Evolutionary conservation across 306 rosid genomes (phyloP), one percentile per base, ranked within the genome.

Genomic region (Lathyrus tuberosus): DNA sequence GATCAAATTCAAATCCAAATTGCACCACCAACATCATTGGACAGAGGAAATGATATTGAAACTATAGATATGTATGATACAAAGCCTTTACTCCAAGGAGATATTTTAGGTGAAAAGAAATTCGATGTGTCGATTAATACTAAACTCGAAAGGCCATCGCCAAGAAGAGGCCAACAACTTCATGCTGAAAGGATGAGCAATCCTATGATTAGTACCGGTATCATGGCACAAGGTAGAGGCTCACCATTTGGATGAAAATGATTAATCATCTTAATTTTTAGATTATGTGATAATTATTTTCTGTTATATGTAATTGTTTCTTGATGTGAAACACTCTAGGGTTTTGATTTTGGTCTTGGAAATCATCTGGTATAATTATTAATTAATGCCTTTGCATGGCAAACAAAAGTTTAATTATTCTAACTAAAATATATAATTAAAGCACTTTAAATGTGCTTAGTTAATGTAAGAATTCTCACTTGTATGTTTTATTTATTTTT

Each of bases 101-200:
- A 80, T 3, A 28, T 57, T 30, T 14, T 57, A 57, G 40, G 38
- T 64, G 85, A 81, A 0, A 84, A 84, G 78, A 88, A 86, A 83
- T 84, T 81, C 74, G 92, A 84, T 52, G 74, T 70, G 10, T 68
- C 90, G 5, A 83, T 69, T 68, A 91, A 22, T 53, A 12, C 2
- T 42, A 53, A 88, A 70, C 97, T 88, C 4, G 97, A 91, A 79
- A 86, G 91, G 85, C 92, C 89, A 1, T 91, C 97, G 9, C 97
- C 97, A 5, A 77, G 91, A 76, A 78, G 97, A 56, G 83, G 70
- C 7, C 68, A 44, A 15, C 43, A 38, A 12, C 74, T 76, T 71
- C 82, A 73, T 2, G 73, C 76, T 1, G 91, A 90, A 44, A 81
- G 97, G 80, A 88, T 88, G 86, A 91, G 76, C 78, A 91, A 78